Evolutionary conservation across 495 filamentous ascomycete species (phyloP), one percentile per base, ranked within the genome.

Genomic region (Viridothelium virens): DNA sequence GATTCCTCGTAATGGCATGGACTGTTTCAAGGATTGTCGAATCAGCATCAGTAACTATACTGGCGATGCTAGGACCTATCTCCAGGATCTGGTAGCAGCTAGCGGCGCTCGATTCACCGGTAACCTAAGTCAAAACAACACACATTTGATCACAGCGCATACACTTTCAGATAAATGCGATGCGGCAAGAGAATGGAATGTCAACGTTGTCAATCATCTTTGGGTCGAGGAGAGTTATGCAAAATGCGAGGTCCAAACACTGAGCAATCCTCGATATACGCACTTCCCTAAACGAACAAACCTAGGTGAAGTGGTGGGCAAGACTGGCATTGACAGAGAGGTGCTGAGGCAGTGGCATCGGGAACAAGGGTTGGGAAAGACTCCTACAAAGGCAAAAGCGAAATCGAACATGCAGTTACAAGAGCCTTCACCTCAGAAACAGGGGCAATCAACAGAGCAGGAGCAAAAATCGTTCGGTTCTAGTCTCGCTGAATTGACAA

Each of bases 161-260:
- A 84, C 85, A 39, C 81, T 82, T 63, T 91, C 91, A 70, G 94
- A 97, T 73, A 99, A 99, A 75, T 96, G 88, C 71, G 85, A 85
- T 5, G 94, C 94, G 0, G 94, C 94, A 0, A 84, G 82, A 70
- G 95, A 97, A 74, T 99, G 94, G 94, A 87, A 87, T 39, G 86
- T 97, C 38, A 76, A 93, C 53, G 87, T 95, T 68, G 81, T 95
- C 65, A 99, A 99, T 74, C 93, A 97, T 71, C 80, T 99, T 1
- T 99, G 94, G 94, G 83, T 99, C 56, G 94, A 99, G 74, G 95
- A 99, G 70, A 92, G 91, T 75, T 99, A 97, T 73, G 90, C 92
- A 5, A 89, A 87, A 72, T 96, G 91, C 81, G 79, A 88, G 71
- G 74, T 86, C 47, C 87, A 89, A 70, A 81, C 81, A 1, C 71